These are phyloP conservation scores for Plectosphaerella plurivora DNA, from an alignment of 2,329 filamentous ascomycete species.

Conservation along the genomic window DNA sequence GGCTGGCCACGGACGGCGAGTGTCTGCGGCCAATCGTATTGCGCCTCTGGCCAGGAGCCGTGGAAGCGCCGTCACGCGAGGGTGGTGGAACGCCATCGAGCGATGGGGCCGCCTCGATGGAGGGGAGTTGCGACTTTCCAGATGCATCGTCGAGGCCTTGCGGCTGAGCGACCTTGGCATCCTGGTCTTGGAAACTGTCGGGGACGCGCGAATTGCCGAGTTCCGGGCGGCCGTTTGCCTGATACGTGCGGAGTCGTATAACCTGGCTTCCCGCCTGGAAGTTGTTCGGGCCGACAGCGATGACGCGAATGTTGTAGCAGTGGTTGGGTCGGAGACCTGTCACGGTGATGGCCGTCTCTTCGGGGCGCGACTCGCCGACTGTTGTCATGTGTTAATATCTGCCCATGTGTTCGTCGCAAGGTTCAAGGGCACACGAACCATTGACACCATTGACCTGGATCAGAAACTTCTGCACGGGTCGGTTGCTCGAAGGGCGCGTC, in stretches of 20 bases:
- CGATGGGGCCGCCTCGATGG: slow-evolving; percentile 57
- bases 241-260: slow-evolving; percentile 76
- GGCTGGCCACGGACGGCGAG: slow-evolving; percentile 42
- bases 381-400: neutral
- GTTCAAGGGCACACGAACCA: slow-evolving; percentile 48
- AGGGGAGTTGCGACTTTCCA: slow-evolving; percentile 45
- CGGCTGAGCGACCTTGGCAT: slow-evolving; percentile 24
- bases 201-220: slow-evolving; percentile 53
- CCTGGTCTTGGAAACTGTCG: slow-evolving; percentile 50
- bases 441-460: slow-evolving; percentile 93
- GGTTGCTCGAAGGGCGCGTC: slow-evolving; percentile 65
- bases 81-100: slow-evolving; percentile 58
- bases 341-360: slow-evolving; percentile 86
- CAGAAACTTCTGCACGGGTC: slow-evolving; percentile 77
- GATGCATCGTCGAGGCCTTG: slow-evolving; percentile 38
- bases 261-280: slow-evolving; percentile 87
- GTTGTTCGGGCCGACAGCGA: slow-evolving; percentile 85
- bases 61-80: slow-evolving; percentile 58
- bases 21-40: slow-evolving; percentile 69
- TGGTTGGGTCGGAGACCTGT: slow-evolving; percentile 80
- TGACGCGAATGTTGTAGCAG: slow-evolving; percentile 90
- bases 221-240: slow-evolving; percentile 58
- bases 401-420: neutral
- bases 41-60: slow-evolving; percentile 42
- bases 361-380: slow-evolving; percentile 79